Evolutionary conservation across 1,139 yeast genomes (phyloP).

Genomic region (Pneumocystis jirovecii): DNA sequence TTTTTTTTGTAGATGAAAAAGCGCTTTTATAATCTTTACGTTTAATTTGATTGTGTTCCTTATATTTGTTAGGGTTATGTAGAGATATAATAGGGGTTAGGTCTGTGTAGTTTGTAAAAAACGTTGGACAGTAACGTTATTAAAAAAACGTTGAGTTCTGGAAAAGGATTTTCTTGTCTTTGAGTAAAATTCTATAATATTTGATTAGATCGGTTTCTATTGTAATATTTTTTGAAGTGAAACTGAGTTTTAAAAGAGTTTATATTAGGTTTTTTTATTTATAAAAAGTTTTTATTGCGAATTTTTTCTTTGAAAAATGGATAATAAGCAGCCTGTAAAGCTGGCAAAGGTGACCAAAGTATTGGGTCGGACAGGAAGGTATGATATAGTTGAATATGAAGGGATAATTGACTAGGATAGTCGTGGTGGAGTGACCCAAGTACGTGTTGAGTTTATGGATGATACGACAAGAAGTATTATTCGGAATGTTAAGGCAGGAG

Average conservation of each 20-base stretch:
- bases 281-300: not conserved
- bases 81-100: not conserved
- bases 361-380: conserved; percentile 45
- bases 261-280: not conserved
- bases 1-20: not conserved
- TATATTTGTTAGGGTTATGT: too few relatives aligned
- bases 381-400: conserved; percentile 38
- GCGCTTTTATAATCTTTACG: not conserved
- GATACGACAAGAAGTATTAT: conserved; percentile 96
- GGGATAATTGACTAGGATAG: conserved; percentile 40
- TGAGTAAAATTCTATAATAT: not conserved
- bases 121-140: not conserved
- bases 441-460: conserved; percentile 98
- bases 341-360: conserved; percentile 99
- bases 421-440: conserved; percentile 99
- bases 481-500: conserved; percentile 65
- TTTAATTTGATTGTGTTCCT: too few relatives aligned
- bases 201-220: not conserved
- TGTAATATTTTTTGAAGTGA: not conserved
- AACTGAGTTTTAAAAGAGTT: not conserved
- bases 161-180: not conserved
- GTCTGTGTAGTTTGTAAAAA: not conserved
- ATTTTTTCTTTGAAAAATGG: conserved; percentile 17
- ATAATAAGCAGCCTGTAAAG: conserved; percentile 62
- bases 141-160: too few relatives aligned